Base-by-base conservation (phyloP, 2,329 filamentous ascomycete genomes). In the Ophiostoma triangulosporum region DNA sequence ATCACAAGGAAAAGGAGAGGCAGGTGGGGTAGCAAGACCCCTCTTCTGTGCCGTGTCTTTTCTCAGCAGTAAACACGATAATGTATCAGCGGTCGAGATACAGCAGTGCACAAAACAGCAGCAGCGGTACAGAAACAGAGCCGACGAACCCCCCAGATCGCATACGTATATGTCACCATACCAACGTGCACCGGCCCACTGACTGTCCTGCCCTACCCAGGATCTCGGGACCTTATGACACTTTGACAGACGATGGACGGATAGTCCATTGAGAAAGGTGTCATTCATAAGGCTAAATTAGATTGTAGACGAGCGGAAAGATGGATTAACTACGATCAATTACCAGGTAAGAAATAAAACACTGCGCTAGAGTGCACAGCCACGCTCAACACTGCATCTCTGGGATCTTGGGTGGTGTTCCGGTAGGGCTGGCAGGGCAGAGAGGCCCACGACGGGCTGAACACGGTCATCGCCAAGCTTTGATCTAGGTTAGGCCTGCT, bases 331-430 rank as follows among this genome's bases (percentile, higher is more conserved):
- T 24, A 20, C 17, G 17, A 11, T 17, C 2, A 15, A 14, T 35
- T n/a, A 45, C 24, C 22, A 46, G 40, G 40, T 27, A 45, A 27
- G 24, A 31, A 9, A 24, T 20, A 35, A 17, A 1, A 14, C 9
- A 17, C 33, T 50, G 29, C 60, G 58, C 60, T 62, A 62, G 50
- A 57, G 48, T 59, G 60, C 61, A 63, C 61, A 60, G 61, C 61
- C 61, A 62, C 61, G 48, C 57, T 62, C 52, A 56, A 52, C 49
- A 26, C 54, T 61, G 61, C 60, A 62, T 57, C 54, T 53, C 40
- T 54, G 46, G 51, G 48, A 43, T 43, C 52, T 45, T 43, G 40
- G 14, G 26, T 27, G 43, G 17, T 46, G 43, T 46, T 29, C 43
- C 43, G 43, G 43, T 46, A 46, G 33, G 51, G 43, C 33, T 48